Conservation (phyloP, 164 flowering plant genomes). For the Nymphaea thermarum region DNA sequence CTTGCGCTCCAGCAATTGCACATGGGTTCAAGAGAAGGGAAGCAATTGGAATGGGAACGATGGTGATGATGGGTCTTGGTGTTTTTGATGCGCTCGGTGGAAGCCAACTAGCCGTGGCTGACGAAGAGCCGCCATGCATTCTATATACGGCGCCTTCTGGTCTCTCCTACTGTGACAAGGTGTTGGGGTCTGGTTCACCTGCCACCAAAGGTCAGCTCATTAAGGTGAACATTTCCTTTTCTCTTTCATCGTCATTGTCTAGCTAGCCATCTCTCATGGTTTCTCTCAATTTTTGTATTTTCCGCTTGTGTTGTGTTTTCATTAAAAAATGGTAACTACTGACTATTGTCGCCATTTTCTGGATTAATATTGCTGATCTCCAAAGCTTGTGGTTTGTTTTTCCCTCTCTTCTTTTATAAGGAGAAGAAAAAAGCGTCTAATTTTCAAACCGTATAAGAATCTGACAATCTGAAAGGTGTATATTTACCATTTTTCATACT, state of each 20-base stretch:
- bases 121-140: constrained; percentile 26
- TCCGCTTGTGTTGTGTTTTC: too few relatives aligned
- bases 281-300: neutral
- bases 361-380: neutral
- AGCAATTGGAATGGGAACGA: constrained; percentile 5
- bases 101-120: constrained; percentile 2
- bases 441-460: too few relatives aligned
- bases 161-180: constrained; percentile 61
- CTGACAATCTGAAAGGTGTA: too few relatives aligned
- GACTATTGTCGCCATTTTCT: neutral
- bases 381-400: too few relatives aligned
- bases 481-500: too few relatives aligned
- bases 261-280: neutral
- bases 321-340: too few relatives aligned
- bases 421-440: too few relatives aligned
- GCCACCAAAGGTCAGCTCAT: constrained; percentile 69
- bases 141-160: constrained; percentile 60
- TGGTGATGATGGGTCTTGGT: neutral
- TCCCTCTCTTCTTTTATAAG: too few relatives aligned
- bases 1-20: too few relatives aligned
- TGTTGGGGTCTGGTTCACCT: constrained; percentile 58
- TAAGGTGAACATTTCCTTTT: constrained; percentile 30
- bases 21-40: constrained; percentile 6
- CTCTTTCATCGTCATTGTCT: neutral
- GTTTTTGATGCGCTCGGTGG: neutral